phyloP scores from a whole-genome alignment of 805 yeast genomes.

The Nakazawaea peltata region DNA sequence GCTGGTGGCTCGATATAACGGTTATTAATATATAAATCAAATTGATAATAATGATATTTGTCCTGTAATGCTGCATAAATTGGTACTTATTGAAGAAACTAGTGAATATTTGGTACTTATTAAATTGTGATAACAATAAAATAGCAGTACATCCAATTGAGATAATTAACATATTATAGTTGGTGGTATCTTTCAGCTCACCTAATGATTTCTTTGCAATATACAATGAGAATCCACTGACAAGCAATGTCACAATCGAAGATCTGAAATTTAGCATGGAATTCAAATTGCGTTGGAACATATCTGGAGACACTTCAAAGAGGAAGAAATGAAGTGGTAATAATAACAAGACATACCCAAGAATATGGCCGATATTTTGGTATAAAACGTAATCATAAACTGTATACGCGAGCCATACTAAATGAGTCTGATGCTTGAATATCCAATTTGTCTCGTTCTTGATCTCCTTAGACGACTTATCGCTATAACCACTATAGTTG shows the following conservation, averaged over 20 bases:
- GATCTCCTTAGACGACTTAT: slow-evolving; percentile 13
- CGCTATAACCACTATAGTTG: slow-evolving; percentile 14
- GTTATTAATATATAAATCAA: slow-evolving; percentile 11
- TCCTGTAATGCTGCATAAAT: slow-evolving; percentile 16
- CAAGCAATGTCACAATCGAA: neutral
- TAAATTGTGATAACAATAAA: slow-evolving; percentile 21
- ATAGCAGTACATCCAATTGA: slow-evolving; percentile 22
- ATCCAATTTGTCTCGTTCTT: slow-evolving; percentile 6
- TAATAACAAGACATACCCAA: slow-evolving; percentile 15
- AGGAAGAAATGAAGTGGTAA: slow-evolving; percentile 16
- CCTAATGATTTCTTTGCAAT: neutral
- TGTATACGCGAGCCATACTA: slow-evolving; percentile 13
- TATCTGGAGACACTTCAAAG: slow-evolving; percentile 8
- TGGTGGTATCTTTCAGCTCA: slow-evolving; percentile 2
- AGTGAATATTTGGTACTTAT: slow-evolving; percentile 11
- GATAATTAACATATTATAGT: slow-evolving; percentile 21
- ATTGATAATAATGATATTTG: slow-evolving; percentile 16
- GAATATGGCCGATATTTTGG: neutral
- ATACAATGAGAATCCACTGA: neutral
- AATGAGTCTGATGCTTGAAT: slow-evolving; percentile 12
- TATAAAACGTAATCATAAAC: slow-evolving; percentile 11
- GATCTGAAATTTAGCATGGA: neutral
- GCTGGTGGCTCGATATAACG: slow-evolving; percentile 3
- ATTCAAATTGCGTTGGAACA: slow-evolving; percentile 1
- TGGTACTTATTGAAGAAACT: slow-evolving; percentile 17